Conservation (phyloP, 164 flowering plant genomes). For the Cinnamomum micranthum region DNA sequence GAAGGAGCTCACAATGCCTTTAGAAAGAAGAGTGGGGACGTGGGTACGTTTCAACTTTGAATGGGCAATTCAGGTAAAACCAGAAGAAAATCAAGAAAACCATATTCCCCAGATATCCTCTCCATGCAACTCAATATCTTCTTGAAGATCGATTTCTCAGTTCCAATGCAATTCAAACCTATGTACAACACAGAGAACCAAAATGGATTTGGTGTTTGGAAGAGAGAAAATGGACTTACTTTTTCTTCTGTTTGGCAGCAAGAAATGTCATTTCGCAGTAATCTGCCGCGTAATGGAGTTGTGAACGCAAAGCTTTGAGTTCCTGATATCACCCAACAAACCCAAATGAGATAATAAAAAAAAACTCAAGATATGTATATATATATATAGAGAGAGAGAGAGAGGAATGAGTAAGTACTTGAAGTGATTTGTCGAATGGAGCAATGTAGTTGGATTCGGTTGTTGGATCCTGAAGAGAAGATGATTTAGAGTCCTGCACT, state of each 20-base stretch:
- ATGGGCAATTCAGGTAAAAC: too few species aligned
- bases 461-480: background rate
- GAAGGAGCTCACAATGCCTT: too few species aligned
- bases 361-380: too few species aligned
- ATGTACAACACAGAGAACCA: too few species aligned
- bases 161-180: too few species aligned
- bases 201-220: too few species aligned
- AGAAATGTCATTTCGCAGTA: conserved; percentile 54
- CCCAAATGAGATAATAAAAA: background rate
- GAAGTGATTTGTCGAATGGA: background rate
- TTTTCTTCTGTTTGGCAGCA: conserved; percentile 43
- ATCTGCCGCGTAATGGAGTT: conserved; percentile 75
- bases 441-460: background rate
- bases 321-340: conserved; percentile 37
- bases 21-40: too few species aligned
- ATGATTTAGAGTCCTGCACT: background rate
- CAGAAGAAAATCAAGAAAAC: too few species aligned
- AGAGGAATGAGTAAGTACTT: background rate
- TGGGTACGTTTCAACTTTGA: too few species aligned
- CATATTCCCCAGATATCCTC: too few species aligned
- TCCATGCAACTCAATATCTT: too few species aligned
- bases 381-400: background rate
- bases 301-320: conserved; percentile 59
- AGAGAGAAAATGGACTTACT: conserved; percentile 17
- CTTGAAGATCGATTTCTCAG: too few species aligned